Conservation (phyloP, 139 green algal genomes). For the Trebouxia sp. region DNA sequence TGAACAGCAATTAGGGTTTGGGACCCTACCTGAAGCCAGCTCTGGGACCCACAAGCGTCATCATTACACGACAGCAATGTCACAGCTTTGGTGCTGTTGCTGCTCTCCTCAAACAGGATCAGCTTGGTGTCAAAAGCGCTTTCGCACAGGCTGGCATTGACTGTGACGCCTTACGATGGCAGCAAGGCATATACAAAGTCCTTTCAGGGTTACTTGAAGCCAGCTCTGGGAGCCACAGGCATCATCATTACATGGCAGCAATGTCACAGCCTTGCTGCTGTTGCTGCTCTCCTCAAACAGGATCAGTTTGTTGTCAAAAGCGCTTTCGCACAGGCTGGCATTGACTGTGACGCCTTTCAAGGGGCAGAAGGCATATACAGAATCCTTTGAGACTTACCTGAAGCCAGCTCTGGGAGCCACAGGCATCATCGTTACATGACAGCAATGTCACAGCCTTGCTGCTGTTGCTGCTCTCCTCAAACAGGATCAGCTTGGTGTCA, state of each 20-base stretch:
- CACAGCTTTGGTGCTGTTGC: neutral
- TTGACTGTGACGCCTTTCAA: neutral
- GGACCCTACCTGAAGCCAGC: no score
- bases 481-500: constrained; percentile 26
- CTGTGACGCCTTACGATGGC: neutral
- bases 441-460: neutral
- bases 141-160: neutral
- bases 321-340: neutral
- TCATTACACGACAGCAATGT: neutral
- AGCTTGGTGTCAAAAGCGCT: neutral
- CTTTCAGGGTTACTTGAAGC: constrained; percentile 2
- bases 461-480: neutral
- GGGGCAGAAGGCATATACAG: no score
- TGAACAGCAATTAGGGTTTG: no score
- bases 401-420: neutral
- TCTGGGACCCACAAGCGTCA: neutral
- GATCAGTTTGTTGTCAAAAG: neutral
- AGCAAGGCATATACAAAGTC: no score
- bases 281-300: neutral
- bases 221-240: neutral
- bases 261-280: neutral
- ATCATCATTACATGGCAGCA: neutral
- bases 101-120: neutral
- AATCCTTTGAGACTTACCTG: neutral
- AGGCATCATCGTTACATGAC: constrained; percentile 14